Evolutionary conservation across 768 basidiomycete species (phyloP).

Genomic region (Agaricus subrufescens): DNA sequence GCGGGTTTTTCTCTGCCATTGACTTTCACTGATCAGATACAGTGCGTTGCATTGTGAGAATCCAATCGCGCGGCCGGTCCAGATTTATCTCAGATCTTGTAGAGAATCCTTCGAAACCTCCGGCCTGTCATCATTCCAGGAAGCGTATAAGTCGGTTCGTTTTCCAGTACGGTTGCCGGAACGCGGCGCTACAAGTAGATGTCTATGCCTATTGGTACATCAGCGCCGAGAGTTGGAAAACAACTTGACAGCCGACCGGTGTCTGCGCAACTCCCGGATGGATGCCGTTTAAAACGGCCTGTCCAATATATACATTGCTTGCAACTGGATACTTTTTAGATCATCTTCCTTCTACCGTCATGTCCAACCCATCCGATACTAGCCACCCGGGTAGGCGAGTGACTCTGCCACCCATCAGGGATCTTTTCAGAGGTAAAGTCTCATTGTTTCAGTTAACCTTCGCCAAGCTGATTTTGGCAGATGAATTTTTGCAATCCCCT

Average conservation of each 20-base stretch:
- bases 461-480: conserved; percentile 20
- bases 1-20: background rate
- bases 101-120: background rate
- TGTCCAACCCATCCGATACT: conserved; percentile 25
- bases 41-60: conserved; percentile 8
- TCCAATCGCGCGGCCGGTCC: background rate
- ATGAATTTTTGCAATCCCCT: conserved; percentile 43
- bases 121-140: conserved; percentile 1
- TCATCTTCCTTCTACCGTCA: conserved; percentile 13
- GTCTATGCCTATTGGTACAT: conserved; percentile 8
- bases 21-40: conserved; percentile 7
- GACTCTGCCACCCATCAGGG: conserved; percentile 68
- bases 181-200: conserved; percentile 3
- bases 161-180: conserved; percentile 5
- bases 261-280: conserved; percentile 2
- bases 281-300: conserved; percentile 6
- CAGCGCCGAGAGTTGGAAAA: conserved; percentile 13
- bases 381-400: conserved; percentile 35
- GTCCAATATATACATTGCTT: conserved; percentile 16
- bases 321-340: conserved; percentile 9
- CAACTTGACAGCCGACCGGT: conserved; percentile 11
- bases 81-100: conserved; percentile 10
- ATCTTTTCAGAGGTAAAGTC: conserved; percentile 55
- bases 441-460: background rate
- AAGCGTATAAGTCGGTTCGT: conserved; percentile 2